Base-by-base conservation (phyloP, 1,139 yeast species). In the Geotrichum bryndzae region DNA sequence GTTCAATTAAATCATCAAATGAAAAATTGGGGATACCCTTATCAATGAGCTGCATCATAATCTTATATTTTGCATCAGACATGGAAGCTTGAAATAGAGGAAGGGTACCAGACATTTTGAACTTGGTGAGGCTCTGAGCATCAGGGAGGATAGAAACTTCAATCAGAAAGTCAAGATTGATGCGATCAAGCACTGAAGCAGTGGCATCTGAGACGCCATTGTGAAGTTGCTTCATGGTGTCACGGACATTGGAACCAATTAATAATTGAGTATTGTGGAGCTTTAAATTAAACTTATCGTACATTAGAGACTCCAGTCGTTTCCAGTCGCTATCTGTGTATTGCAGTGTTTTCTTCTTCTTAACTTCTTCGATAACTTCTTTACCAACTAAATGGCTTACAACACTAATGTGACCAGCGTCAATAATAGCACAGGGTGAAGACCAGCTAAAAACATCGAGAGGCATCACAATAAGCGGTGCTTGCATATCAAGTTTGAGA, bases 351-450 rank as follows among this genome's bases (percentile, higher is more conserved):
- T 81, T 79, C 71, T 90, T 85, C 8, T 83, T 78, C 69, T 87
- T 90, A 59, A 92, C 83, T 65, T 87, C 87, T 59, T 87, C 86
- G 51, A 91, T 82, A 58, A 83, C 84, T 2, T 83, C 81, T 67
- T 84, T 84, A 57, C 90, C 90, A 1, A 87, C 96, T 55, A 92
- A 79, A 66, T 91, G 94, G 72, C 97, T 90, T 1, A 80, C 77
- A 7, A 94, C 85, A 68, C 92, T 86, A 45, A 95, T 87, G 73
- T 94, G 97, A 70, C 99, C 99, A 15, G 98, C 97, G 80, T 95
- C 99, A 62, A 95, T 79, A 15, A 94, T 84, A 3, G 94, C 92
- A 64, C 96, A 96, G 0, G 97, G 96, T 0, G 97, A 85, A 53
- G 87, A 81, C 85, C 90, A 85, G 66, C 84, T 84, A 15, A 84